phyloP scores from a whole-genome alignment of 1,284 basidiomycete species.

The Malassezia equina region DNA sequence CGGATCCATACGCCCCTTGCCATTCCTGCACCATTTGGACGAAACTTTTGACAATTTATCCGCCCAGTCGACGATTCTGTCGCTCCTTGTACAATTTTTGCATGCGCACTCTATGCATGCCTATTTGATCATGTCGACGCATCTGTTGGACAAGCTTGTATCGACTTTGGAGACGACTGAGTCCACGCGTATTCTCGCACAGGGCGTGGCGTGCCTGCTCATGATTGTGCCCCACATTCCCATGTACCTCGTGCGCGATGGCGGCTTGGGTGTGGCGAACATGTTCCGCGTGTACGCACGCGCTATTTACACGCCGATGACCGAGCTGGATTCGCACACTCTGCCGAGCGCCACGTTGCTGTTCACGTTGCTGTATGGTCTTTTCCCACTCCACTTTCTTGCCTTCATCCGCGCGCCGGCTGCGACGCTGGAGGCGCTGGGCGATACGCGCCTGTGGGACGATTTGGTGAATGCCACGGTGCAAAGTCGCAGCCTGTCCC shows the following conservation, averaged over 20 bases:
- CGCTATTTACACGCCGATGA: conserved; percentile 32
- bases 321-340: conserved; percentile 22
- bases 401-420: conserved; percentile 62
- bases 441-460: conserved; percentile 55
- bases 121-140: conserved; percentile 39
- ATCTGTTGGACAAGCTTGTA: conserved; percentile 28
- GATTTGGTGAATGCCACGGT: conserved; percentile 18
- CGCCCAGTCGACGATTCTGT: conserved; percentile 30
- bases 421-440: conserved; percentile 53
- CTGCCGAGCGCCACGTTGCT: conserved; percentile 35
- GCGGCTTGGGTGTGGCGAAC: conserved; percentile 30
- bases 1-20: conserved; percentile 28
- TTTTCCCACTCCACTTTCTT: conserved; percentile 73
- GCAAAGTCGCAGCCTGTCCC: conserved; percentile 41
- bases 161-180: conserved; percentile 35
- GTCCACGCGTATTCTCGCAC: conserved; percentile 28
- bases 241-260: conserved; percentile 37
- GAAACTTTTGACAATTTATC: conserved; percentile 25
- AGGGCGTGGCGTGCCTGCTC: conserved; percentile 34
- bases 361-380: conserved; percentile 72
- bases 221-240: conserved; percentile 46
- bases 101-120: conserved; percentile 36
- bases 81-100: conserved; percentile 37
- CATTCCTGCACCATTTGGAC: conserved; percentile 43
- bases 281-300: conserved; percentile 39